These are phyloP conservation scores for Iberis pinnata DNA, from an alignment of 345 rosid species.

Conservation along the genomic window DNA sequence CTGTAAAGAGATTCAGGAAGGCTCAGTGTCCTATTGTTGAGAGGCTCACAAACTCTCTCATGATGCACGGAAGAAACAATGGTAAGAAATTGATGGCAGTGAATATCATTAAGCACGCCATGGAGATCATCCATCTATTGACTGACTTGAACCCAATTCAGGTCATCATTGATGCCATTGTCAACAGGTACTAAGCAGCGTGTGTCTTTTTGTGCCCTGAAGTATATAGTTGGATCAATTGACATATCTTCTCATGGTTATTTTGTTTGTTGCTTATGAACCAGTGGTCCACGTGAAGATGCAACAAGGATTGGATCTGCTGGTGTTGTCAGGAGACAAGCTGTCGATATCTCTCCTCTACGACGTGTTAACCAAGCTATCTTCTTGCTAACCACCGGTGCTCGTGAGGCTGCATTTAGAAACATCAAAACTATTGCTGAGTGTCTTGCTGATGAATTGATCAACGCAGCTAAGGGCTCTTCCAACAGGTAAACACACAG, in stretches of 20 bases:
- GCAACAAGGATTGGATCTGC: slow-evolving; percentile 83
- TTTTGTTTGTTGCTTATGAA: slow-evolving; percentile 7
- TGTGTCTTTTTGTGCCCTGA: background rate
- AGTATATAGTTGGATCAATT: too few relatives aligned
- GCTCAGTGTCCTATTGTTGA: slow-evolving; percentile 83
- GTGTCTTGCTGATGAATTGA: slow-evolving; percentile 82
- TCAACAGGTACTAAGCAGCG: slow-evolving; percentile 50
- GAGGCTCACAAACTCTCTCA: slow-evolving; percentile 77
- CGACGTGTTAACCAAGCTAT: slow-evolving; percentile 73
- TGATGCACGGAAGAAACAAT: slow-evolving; percentile 86
- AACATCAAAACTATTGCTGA: slow-evolving; percentile 81
- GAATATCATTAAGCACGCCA: slow-evolving; percentile 60
- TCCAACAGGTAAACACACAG: slow-evolving; percentile 53
- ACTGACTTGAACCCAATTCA: slow-evolving; percentile 73
- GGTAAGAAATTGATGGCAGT: slow-evolving; percentile 81
- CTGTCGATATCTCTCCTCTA: slow-evolving; percentile 79
- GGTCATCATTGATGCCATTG: slow-evolving; percentile 65
- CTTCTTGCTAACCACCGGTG: slow-evolving; percentile 70
- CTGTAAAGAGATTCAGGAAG: slow-evolving; percentile 78
- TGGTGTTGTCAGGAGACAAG: slow-evolving; percentile 87
- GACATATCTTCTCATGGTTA: background rate
- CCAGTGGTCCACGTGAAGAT: slow-evolving; percentile 81
- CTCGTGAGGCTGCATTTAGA: slow-evolving; percentile 77
- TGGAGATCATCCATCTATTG: slow-evolving; percentile 70
- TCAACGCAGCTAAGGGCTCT: slow-evolving; percentile 85